Conservation (phyloP, 768 basidiomycete species). For the Pleurotus salmoneostramineus region DNA sequence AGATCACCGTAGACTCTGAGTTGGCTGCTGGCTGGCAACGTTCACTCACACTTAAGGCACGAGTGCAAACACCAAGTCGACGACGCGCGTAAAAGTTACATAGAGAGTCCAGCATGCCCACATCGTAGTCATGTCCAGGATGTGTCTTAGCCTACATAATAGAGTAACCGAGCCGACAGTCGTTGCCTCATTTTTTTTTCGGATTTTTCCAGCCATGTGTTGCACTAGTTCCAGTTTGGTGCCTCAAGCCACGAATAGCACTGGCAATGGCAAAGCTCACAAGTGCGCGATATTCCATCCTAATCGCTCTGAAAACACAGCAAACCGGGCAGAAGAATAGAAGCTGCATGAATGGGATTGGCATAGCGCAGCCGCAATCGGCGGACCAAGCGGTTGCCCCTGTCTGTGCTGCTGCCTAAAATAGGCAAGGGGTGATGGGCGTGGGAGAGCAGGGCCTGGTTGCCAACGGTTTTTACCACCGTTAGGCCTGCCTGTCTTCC, state of each 20-base stretch:
- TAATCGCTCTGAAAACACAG: no score
- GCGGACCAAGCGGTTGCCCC: conserved; percentile 1
- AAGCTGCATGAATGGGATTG: background rate
- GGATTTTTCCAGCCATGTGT: background rate
- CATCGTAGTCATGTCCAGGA: background rate
- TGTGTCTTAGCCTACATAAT: background rate
- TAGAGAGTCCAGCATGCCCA: background rate
- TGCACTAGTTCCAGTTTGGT: background rate
- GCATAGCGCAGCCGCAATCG: background rate
- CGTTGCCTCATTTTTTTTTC: background rate
- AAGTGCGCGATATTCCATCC: no score
- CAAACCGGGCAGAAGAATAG: background rate
- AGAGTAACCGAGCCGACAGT: background rate
- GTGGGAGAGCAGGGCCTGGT: conserved; percentile 7
- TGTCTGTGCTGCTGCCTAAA: conserved; percentile 4
- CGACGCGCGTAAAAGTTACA: background rate
- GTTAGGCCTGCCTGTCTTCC: conserved; percentile 33
- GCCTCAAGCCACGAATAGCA: no score
- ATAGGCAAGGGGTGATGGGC: background rate
- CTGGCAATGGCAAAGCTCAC: no score
- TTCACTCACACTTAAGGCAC: background rate
- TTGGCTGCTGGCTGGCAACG: no score
- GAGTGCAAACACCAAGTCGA: background rate
- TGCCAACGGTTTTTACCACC: conserved; percentile 27
- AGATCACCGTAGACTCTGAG: no score